Conservation (phyloP, 2,329 filamentous ascomycete genomes). For the Didymellaceae sp. region DNA sequence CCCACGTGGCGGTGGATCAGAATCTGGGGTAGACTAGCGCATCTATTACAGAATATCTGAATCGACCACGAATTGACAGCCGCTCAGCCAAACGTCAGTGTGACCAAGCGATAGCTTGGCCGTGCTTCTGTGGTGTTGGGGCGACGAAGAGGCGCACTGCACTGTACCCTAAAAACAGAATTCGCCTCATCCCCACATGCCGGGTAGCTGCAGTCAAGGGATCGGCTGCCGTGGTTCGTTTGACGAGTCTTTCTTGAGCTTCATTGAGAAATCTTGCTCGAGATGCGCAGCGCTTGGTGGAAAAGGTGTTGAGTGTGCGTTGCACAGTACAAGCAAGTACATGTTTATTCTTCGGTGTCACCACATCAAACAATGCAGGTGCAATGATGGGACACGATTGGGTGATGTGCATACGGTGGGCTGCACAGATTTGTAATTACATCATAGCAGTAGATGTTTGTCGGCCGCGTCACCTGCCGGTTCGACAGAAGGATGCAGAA, state of each 20-base stretch:
- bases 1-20: conserved; percentile 33
- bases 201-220: conserved; percentile 18
- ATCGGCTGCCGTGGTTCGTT: conserved; percentile 13
- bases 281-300: conserved; percentile 3
- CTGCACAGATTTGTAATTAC: conserved; percentile 1
- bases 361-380: conserved; percentile 11
- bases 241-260: conserved; percentile 22
- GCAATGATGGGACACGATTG: conserved; percentile 1
- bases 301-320: neutral
- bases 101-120: neutral
- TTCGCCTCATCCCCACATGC: conserved; percentile 18
- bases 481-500: conserved; percentile 1
- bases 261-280: conserved; percentile 10
- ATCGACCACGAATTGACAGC: conserved; percentile 6
- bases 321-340: conserved; percentile 1
- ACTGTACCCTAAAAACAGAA: conserved; percentile 20
- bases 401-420: conserved; percentile 9
- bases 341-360: conserved; percentile 6
- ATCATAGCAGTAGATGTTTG: conserved; percentile 3
- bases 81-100: neutral
- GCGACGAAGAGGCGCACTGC: neutral
- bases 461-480: conserved; percentile 14
- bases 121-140: conserved; percentile 8
- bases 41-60: conserved; percentile 2
- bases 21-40: conserved; percentile 37